Base-by-base conservation (phyloP, 2,329 filamentous ascomycete genomes). In the Diaporthe vaccinii region DNA sequence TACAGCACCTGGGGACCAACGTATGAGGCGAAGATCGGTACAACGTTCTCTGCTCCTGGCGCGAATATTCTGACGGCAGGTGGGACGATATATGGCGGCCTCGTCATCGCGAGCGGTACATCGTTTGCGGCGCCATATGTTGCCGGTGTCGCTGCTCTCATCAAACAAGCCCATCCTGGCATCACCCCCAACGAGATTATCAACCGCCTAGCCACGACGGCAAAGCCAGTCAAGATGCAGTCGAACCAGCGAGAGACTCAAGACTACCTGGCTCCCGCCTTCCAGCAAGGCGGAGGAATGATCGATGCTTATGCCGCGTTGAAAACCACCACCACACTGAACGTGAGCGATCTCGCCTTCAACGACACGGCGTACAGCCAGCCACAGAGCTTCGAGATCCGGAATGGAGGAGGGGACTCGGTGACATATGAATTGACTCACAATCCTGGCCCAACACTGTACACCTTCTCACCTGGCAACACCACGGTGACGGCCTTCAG, bases 1-100 rank as follows among this genome's bases (percentile, higher is more conserved):
- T 74, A 74, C 28, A 74, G 51, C 39, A 69, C 61, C 15, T 74
- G 72, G 72, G 72, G 72, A 4, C 72, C 72, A 22, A 74, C 72
- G 8, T 74, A 69, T 28, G 72, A 74, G 44, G 39, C 61, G 1
- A 69, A 74, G 39, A 57, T 74, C 20, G 61, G 61, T 2, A 69
- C 72, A 15, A 69, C 61, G 0, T 69, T 74, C 25, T 69, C 72
- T 44, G 72, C 61, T 9, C 61, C 61, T 20, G 72, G 72, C 2
- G 72, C 61, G 6, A 69, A 69, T 20, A 46, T 44, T 31, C 7
- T 74, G 53, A 55, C 72, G 5, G 51, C 61, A 9, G 61, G 61
- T 17, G 46, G 22, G 28, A 74, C 41, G 14, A 74, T 69, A 44
- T 69, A 74, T 20, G 72, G 72, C 9, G 61, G 72, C 2, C 57